Percentiles rank a stretch among this genome's conserved stretches.
These are phyloP conservation scores for Cyberlindnera misumaiensis DNA, from an alignment of 805 yeast genomes.

Conservation along the genomic window DNA sequence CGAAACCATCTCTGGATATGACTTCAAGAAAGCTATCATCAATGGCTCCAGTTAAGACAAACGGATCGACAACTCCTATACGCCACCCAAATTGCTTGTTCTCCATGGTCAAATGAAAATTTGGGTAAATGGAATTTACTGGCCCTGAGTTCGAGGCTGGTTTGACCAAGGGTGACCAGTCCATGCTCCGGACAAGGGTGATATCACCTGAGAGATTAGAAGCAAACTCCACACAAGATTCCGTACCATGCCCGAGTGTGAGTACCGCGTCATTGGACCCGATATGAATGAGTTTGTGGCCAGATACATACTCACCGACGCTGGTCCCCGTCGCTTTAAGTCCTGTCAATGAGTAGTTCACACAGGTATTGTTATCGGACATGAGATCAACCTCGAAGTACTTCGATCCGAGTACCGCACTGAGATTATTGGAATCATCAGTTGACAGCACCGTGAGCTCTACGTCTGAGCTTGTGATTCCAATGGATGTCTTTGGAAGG, in stretches of 20 bases:
- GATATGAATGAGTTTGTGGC: slow-evolving; percentile 3
- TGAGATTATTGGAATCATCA: not conserved
- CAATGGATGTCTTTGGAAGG: slow-evolving; percentile 3
- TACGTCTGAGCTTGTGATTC: slow-evolving; percentile 7
- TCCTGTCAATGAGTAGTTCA: slow-evolving; percentile 9
- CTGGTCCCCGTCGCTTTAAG: slow-evolving; percentile 2
- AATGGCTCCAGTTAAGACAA: slow-evolving; percentile 4
- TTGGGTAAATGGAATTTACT: slow-evolving; percentile 1
- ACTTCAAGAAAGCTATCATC: slow-evolving; percentile 5
- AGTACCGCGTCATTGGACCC: slow-evolving; percentile 5
- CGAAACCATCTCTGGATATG: not conserved
- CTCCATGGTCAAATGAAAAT: not conserved
- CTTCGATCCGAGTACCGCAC: slow-evolving; percentile 5
- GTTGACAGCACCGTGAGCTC: slow-evolving; percentile 1
- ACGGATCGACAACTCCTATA: slow-evolving; percentile 8
- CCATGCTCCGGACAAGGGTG: not conserved
- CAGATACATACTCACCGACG: not conserved
- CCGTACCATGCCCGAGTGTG: slow-evolving; percentile 6
- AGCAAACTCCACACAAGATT: slow-evolving; percentile 3
- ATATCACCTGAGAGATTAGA: slow-evolving; percentile 3
- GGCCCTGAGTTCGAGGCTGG: not conserved
- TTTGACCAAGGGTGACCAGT: not conserved
- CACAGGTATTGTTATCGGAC: slow-evolving; percentile 5
- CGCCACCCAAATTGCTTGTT: slow-evolving; percentile 9
- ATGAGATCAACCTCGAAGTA: slow-evolving; percentile 12